These are phyloP conservation scores for Prototheca stagnorum DNA, from an alignment of 163 green algal species.

Conservation along the genomic window DNA sequence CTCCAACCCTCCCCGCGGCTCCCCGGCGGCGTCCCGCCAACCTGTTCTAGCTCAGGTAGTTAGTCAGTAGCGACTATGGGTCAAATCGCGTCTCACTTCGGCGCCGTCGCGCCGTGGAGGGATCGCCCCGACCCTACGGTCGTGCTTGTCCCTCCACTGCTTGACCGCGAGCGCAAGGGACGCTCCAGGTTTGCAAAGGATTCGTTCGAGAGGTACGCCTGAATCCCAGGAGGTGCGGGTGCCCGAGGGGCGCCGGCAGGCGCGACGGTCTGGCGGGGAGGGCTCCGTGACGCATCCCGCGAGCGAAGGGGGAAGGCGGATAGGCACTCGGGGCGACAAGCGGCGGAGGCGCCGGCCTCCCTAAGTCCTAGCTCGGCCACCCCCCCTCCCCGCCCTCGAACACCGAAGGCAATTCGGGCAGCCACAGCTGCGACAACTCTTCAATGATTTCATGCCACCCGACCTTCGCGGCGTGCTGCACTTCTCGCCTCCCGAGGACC, in stretches of 20 bases:
- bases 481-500: constrained; percentile 24
- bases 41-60: too few species aligned
- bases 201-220: constrained; percentile 24
- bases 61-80: too few species aligned
- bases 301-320: not conserved
- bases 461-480: constrained; percentile 6
- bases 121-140: constrained; percentile 7
- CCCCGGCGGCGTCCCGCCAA: too few species aligned
- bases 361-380: not conserved
- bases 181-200: constrained; percentile 26
- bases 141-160: constrained; percentile 27
- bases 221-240: not conserved
- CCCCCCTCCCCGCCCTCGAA: not conserved
- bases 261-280: too few species aligned
- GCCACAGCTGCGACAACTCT: constrained; percentile 23
- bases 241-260: too few species aligned
- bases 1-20: too few species aligned
- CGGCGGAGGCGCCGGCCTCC: not conserved
- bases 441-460: constrained; percentile 28
- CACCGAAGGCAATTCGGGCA: constrained; percentile 23
- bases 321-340: not conserved
- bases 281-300: too few species aligned
- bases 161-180: constrained; percentile 19
- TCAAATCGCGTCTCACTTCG: not conserved
- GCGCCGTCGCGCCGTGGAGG: too few species aligned